Base-by-base conservation (phyloP, 179 eudicot species). In the Beta macrorhiza region DNA sequence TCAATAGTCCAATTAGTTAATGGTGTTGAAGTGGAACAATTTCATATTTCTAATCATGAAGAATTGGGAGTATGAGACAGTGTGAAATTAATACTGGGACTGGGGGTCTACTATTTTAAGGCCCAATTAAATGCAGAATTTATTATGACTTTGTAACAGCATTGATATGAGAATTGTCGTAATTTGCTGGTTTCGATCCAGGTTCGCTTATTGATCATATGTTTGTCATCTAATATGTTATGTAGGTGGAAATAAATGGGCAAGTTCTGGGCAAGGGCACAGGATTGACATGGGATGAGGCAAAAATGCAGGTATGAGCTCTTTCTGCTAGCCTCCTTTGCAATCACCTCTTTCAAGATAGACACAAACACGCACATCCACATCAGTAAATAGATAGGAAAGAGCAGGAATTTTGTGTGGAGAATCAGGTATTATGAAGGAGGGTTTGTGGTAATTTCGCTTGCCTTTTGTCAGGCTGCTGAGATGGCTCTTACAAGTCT, bases 211-310 rank as follows among this genome's bases (percentile, higher is more conserved):
- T 45, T 22, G 77, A 29, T 61, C 58, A 42, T 78, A 47, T 32
- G 19, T 47, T 16, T 74, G 29, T 63, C 62, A 45, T 80, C 5
- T 69, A 49, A 37, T 69, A 1, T 76, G 59, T 79, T 57, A 6
- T 84, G 73, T 74, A 93, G 98, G 97, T 91, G 61, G 94, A 91
- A 88, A 84, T 95, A 49, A 92, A 93, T 82, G 98, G 98, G 75
- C 90, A 95, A 78, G 89, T 93, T 64, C 75, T 88, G 55, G 94
- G 97, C 77, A 88, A 87, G 79, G 98, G 98, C 81, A 78, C 85
- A 29, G 97, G 93, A 65, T 84, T 86, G 79, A 91, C 96, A 42
- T 95, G 89, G 93, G 94, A 91, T 42, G 98, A 91, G 80, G 97
- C 98, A 14, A 89, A 92, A 81, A 80, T 87, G 74, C 90, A 91